phyloP scores from a whole-genome alignment of 1,284 basidiomycete genomes.

The Veloboletus limbatus region DNA sequence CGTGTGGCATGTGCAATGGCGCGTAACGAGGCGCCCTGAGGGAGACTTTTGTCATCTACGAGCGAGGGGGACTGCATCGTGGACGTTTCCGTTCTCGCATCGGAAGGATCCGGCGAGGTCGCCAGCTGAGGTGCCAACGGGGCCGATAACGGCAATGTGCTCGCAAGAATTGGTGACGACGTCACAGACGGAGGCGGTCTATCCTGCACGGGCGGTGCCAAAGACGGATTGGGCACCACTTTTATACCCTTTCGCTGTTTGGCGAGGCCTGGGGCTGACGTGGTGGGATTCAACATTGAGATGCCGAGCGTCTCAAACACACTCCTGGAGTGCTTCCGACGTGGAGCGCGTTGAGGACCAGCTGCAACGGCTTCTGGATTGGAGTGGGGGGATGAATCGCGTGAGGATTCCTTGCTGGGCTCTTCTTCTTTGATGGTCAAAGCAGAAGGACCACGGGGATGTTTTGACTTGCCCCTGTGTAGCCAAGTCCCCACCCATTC shows the following conservation, averaged over 20 bases:
- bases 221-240: background rate
- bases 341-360: constrained; percentile 21
- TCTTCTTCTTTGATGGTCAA: constrained; percentile 21
- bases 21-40: constrained; percentile 62
- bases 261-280: constrained; percentile 16
- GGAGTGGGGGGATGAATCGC: constrained; percentile 22
- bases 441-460: constrained; percentile 21
- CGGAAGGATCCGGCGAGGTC: constrained; percentile 24
- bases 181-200: constrained; percentile 28
- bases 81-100: constrained; percentile 28
- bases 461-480: constrained; percentile 42
- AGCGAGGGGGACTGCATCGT: constrained; percentile 31
- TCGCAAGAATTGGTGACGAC: constrained; percentile 41
- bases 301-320: constrained; percentile 71
- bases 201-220: constrained; percentile 11
- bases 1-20: constrained; percentile 85
- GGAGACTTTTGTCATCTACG: constrained; percentile 29
- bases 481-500: constrained; percentile 72
- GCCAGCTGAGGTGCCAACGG: constrained; percentile 47
- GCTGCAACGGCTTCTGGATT: constrained; percentile 6
- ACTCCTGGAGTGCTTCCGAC: constrained; percentile 51
- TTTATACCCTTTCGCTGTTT: constrained; percentile 34
- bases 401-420: constrained; percentile 20
- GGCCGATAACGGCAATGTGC: constrained; percentile 34
- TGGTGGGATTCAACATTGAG: constrained; percentile 55